Percentiles rank a stretch among this genome's conserved stretches.
phyloP scores from a whole-genome alignment of 2,329 filamentous ascomycete species.

The Stagonosporopsis vannaccii region DNA sequence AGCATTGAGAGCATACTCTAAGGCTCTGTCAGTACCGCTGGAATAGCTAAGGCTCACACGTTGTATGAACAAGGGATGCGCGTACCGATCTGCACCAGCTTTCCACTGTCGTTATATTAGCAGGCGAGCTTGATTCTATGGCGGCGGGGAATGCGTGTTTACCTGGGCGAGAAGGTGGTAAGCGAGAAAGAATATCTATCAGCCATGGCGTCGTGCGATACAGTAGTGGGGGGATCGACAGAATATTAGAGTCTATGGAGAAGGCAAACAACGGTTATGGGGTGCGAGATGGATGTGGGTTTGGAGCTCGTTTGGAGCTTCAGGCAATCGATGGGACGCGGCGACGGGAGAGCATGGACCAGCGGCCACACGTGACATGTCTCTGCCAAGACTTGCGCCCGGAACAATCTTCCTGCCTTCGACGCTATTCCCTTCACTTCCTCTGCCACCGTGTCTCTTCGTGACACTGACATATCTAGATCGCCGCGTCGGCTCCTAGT shows the following conservation, averaged over 20 bases:
- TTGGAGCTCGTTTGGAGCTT: conserved; percentile 18
- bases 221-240: conserved; percentile 4
- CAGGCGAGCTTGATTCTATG: conserved; percentile 40
- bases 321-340: conserved; percentile 22
- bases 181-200: conserved; percentile 99
- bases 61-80: neutral
- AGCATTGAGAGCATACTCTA: conserved; percentile 98
- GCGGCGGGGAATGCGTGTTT: conserved; percentile 51
- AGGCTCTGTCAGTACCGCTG: conserved; percentile 23
- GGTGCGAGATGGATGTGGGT: conserved; percentile 18
- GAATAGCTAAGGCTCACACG: conserved; percentile 14
- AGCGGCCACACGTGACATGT: conserved; percentile 4
- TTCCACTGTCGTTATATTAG: conserved; percentile 74
- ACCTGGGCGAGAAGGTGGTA: conserved; percentile 99
- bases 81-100: conserved; percentile 97
- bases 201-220: conserved; percentile 69
- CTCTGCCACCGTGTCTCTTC: conserved; percentile 43
- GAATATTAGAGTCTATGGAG: neutral
- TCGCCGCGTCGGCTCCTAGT: conserved; percentile 30
- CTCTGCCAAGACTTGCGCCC: conserved; percentile 10
- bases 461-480: conserved; percentile 22
- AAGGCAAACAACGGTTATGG: conserved; percentile 10
- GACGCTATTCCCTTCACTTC: conserved; percentile 19
- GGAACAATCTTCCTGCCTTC: conserved; percentile 20
- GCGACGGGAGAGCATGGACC: conserved; percentile 16